Base-by-base conservation (phyloP, 2,329 filamentous ascomycete species). In the Hymenoscyphus fructigenus region DNA sequence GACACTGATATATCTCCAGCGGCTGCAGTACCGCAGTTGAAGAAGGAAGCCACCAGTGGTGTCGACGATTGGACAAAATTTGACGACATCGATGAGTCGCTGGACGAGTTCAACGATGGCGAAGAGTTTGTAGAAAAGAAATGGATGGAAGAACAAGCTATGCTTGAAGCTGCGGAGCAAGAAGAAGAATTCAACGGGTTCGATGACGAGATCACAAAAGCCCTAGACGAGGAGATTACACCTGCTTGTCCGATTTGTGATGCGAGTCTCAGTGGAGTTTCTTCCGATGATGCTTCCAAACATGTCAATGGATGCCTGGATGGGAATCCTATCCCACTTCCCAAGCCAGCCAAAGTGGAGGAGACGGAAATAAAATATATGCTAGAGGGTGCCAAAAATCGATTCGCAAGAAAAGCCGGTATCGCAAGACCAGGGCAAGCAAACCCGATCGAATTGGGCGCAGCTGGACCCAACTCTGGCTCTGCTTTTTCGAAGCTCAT, bases 301-400 rank as follows among this genome's bases (percentile, higher is more conserved):
- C 95, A 99, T 76, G 95, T 99, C 69, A 99, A 99, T 75, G 87
- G 89, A 10, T 99, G 95, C 77, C 82, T 99, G 1, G 95, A 99
- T 75, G 92, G 92, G 1, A 90, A 90, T 57, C 85, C 90, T 5
- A 84, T 87, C 56, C 84, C 88, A 1, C 72, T 90, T 15, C 84
- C 74, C 50, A 66, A 61, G 32, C 41, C 65, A 41, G 10, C n/a
- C 14, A 26, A 26, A n/a, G 10, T 23, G 2, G 44, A 56, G 23
- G 17, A 20, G 3, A 32, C 69, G 9, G 64, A 72, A 50, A 65
- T 73, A 50, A 74, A 72, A 34, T 44, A 71, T 6, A 70, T 70
- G 61, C 68, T 68, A 34, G 50, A 67, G 57, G 68, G 64, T 53
- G 70, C 67, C 15, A 70, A 66, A 28, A 74, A 69, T 71, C 83